A percentile compares a stretch with the other conserved stretches of the same genome.
Conservation (phyloP, 768 basidiomycete species). For the Boletus reticulatus region DNA sequence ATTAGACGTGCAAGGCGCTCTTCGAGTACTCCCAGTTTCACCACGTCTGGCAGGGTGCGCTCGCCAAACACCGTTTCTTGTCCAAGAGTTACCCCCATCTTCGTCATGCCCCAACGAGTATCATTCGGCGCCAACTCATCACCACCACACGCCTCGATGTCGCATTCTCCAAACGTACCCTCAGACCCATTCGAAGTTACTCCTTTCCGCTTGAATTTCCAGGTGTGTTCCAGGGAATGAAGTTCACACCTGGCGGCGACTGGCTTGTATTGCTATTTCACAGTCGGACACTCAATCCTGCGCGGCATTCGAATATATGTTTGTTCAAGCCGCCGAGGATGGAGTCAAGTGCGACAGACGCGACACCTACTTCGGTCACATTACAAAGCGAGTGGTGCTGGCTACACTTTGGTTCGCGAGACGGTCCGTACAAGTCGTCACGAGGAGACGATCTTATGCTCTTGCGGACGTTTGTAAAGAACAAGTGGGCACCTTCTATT, state of each 20-base stretch:
- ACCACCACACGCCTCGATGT: constrained; percentile 22
- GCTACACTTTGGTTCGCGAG: constrained; percentile 21
- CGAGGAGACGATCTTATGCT: constrained; percentile 29
- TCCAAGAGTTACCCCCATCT: constrained; percentile 27
- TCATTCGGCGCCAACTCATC: constrained; percentile 24
- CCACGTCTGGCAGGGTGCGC: constrained; percentile 27
- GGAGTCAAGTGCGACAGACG: neutral
- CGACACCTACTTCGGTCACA: constrained; percentile 16
- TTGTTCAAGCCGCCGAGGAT: constrained; percentile 20
- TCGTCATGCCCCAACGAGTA: constrained; percentile 9
- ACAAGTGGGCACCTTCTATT: constrained; percentile 14
- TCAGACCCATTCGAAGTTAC: constrained; percentile 20
- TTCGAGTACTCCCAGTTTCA: constrained; percentile 22
- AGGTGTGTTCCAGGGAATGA: constrained; percentile 30
- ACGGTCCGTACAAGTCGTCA: constrained; percentile 31
- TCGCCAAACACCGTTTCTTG: constrained; percentile 24
- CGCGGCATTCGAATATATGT: constrained; percentile 29
- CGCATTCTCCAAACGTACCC: constrained; percentile 13
- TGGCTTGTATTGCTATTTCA: constrained; percentile 33
- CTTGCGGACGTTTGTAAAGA: constrained; percentile 27
- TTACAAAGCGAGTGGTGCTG: constrained; percentile 32
- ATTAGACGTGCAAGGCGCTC: constrained; percentile 27
- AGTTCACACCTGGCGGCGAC: constrained; percentile 28
- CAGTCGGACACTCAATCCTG: constrained; percentile 29
- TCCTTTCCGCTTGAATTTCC: constrained; percentile 31